phyloP scores from a whole-genome alignment of 192 early-diverging fungal species.

The Endogone sp. region DNA sequence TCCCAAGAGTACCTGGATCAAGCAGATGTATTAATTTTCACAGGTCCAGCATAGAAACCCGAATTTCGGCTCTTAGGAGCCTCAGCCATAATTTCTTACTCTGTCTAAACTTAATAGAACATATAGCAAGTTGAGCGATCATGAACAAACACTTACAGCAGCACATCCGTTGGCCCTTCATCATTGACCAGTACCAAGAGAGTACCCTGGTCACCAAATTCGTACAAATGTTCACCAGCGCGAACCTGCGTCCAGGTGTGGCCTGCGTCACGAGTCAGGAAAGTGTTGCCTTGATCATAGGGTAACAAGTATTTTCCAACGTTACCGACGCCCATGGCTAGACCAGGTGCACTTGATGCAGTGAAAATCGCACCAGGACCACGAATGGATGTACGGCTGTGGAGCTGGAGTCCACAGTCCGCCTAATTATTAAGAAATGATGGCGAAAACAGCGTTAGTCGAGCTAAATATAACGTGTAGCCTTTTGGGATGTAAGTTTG shows the following conservation, averaged over 20 bases:
- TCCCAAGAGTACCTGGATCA: constrained; percentile 63
- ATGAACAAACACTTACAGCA: constrained; percentile 21
- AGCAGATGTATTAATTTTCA: background rate
- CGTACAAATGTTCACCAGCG: constrained; percentile 63
- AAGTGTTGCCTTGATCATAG: constrained; percentile 66
- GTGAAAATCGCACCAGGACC: constrained; percentile 63
- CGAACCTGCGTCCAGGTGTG: constrained; percentile 75
- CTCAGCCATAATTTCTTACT: no score
- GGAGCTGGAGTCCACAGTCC: constrained; percentile 78
- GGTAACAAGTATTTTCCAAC: constrained; percentile 63
- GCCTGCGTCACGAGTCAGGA: constrained; percentile 82
- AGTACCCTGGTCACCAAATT: constrained; percentile 91
- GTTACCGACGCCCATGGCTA: constrained; percentile 90
- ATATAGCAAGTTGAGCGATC: no score
- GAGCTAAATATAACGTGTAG: no score
- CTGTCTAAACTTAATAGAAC: no score
- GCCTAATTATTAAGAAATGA: background rate
- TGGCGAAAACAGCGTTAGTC: no score
- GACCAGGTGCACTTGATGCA: constrained; percentile 65
- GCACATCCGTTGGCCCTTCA: constrained; percentile 58
- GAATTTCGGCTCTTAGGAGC: no score
- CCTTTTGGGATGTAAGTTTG: no score
- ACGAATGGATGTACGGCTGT: constrained; percentile 66
- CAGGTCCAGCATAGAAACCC: no score
- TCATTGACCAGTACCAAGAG: constrained; percentile 76